Evolutionary conservation across 768 basidiomycete species (phyloP), one percentile per base, ranked within the genome.

Genomic region (Suillus subluteus): DNA sequence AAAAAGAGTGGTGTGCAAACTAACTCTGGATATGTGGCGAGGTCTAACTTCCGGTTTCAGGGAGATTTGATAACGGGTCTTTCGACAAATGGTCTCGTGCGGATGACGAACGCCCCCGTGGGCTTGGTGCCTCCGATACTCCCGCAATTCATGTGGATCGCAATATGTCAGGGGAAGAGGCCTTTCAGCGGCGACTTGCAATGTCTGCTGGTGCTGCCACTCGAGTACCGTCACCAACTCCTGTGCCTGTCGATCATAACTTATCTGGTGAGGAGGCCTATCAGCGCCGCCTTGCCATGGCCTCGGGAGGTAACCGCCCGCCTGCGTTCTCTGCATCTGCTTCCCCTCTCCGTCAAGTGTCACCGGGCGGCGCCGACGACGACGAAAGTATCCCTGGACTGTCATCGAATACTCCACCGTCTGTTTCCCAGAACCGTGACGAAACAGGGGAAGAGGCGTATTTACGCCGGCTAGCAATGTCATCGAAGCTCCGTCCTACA

Each of bases 261-360:
- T 78, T 89, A 69, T 87, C 87, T 3, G 92, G 91, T n/a, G 92
- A 94, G 58, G 93, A 92, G 72, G 91, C 89, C 1, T 94, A 87
- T 72, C 88, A 88, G 69, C 87, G 89, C 50, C 87, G 92, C 15
- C 79, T 92, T 13, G 90, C 89, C n/a, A 80, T 94, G 84, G 88
- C 88, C 11, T 66, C 73, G n/a, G 78, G 76, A 18, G 70, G 69
- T 18, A 71, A 69, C 38, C 63, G 23, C 26, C 43, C 58, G 35
- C 15, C 11, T 15, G 30, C 62, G 44, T 52, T 63, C 40, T 56
- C 64, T 61, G 18, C 52, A 32, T 6, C 55, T 44, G n/a, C 68
- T 32, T 35, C 58, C 21, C 59, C 26, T 72, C 75, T 3, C 72
- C 72, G 0, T 74, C 73, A 18, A 40, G 71, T 75, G 18, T 71